phyloP scores from a whole-genome alignment of 1,284 basidiomycete species.

The Cystobasidiaceae sp. region DNA sequence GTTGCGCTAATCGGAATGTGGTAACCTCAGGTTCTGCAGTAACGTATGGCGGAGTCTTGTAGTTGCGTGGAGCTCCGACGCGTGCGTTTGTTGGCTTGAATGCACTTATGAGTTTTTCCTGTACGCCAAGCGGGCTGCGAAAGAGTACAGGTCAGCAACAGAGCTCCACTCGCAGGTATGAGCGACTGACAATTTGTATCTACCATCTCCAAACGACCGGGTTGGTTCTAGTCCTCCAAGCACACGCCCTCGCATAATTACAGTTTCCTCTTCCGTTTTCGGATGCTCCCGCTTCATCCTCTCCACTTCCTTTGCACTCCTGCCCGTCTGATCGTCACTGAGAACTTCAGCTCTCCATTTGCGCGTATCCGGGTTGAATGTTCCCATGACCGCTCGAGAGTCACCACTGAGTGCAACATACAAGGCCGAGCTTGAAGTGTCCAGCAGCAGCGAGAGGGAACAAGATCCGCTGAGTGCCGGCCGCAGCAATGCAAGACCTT shows the following conservation, averaged over 20 bases:
- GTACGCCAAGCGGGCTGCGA: conserved; percentile 60
- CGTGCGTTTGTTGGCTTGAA: conserved; percentile 41
- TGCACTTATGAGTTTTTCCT: conserved; percentile 47
- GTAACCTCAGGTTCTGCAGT: conserved; percentile 84
- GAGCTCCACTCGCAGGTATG: conserved; percentile 22
- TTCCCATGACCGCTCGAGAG: conserved; percentile 88
- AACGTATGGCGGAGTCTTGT: conserved; percentile 90
- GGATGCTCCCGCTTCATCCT: conserved; percentile 90
- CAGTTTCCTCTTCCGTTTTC: conserved; percentile 66
- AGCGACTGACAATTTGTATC: conserved; percentile 44
- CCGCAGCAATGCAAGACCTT: conserved; percentile 61
- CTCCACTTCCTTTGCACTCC: conserved; percentile 72
- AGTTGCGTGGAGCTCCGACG: conserved; percentile 34
- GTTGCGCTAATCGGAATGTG: conserved; percentile 41
- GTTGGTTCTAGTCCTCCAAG: conserved; percentile 91
- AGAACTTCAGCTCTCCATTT: conserved; percentile 86
- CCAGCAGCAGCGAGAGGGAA: conserved; percentile 76
- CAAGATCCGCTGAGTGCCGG: conserved; percentile 81
- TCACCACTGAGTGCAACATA: conserved; percentile 93
- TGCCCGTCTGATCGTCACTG: conserved; percentile 90
- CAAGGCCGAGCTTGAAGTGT: conserved; percentile 51
- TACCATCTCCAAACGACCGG: conserved; percentile 63
- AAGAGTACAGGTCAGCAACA: conserved; percentile 66
- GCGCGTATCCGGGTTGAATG: conserved; percentile 66
- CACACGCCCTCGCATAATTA: conserved; percentile 78